Conservation (phyloP, 2,329 filamentous ascomycete genomes). For the Chaetomiaceae sp. region DNA sequence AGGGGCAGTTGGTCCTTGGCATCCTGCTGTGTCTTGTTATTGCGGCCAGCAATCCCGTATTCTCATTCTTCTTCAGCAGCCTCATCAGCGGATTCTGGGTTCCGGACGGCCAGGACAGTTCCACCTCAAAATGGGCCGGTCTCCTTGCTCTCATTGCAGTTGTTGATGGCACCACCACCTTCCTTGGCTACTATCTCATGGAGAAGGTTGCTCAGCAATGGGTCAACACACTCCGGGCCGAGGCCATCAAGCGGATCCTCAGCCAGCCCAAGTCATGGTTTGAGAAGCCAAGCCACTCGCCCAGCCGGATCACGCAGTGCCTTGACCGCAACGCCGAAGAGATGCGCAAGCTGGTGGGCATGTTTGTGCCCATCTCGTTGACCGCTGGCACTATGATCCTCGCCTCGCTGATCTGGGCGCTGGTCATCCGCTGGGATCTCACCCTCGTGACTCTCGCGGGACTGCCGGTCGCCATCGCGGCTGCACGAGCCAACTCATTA, state of each 20-base stretch:
- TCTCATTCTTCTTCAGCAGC: constrained; percentile 40
- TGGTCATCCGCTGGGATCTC: constrained; percentile 72
- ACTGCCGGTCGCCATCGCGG: constrained; percentile 60
- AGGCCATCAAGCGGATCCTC: constrained; percentile 65
- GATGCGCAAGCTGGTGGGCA: constrained; percentile 74
- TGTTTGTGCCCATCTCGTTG: constrained; percentile 67
- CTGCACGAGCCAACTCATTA: constrained; percentile 60
- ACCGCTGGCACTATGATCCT: constrained; percentile 62
- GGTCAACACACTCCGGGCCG: constrained; percentile 65
- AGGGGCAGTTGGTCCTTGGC: constrained; percentile 53
- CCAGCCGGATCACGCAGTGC: constrained; percentile 60
- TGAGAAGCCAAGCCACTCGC: constrained; percentile 59
- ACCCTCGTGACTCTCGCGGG: constrained; percentile 70
- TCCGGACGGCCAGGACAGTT: constrained; percentile 39
- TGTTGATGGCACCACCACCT: constrained; percentile 61
- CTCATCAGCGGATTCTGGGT: constrained; percentile 68
- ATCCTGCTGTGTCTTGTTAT: constrained; percentile 58
- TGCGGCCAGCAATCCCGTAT: constrained; percentile 58
- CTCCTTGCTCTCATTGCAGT: constrained; percentile 63
- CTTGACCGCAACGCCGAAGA: constrained; percentile 82
- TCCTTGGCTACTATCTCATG: constrained; percentile 63
- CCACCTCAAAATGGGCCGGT: constrained; percentile 62
- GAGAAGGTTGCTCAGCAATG: constrained; percentile 70
- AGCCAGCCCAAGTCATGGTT: constrained; percentile 78
- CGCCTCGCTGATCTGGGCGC: constrained; percentile 69